These are phyloP conservation scores for Dactylonectria macrodidyma DNA, from an alignment of 2,329 filamentous ascomycete genomes.

Conservation along the genomic window DNA sequence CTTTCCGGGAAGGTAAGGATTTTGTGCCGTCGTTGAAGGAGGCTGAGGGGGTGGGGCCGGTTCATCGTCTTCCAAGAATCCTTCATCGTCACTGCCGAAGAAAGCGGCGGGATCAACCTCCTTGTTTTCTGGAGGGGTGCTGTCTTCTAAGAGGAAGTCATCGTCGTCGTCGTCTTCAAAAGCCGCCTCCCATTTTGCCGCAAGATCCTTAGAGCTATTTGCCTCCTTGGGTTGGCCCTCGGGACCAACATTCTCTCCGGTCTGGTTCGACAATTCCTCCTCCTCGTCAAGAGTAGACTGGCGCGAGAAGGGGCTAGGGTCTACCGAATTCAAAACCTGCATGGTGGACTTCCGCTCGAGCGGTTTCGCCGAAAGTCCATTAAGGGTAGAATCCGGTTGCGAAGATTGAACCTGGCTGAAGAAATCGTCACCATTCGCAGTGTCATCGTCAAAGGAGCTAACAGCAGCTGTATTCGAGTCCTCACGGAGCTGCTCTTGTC, in stretches of 20 bases:
- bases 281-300: conserved; percentile 52
- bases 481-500: conserved; percentile 15
- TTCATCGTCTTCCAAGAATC: conserved; percentile 81
- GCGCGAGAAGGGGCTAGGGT: conserved; percentile 51
- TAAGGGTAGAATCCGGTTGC: conserved; percentile 42
- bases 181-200: conserved; percentile 87
- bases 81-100: conserved; percentile 88
- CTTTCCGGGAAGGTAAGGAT: conserved; percentile 48
- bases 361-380: conserved; percentile 35
- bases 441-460: conserved; percentile 61
- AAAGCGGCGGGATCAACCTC: conserved; percentile 75
- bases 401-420: conserved; percentile 67
- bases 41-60: conserved; percentile 44
- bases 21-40: conserved; percentile 34
- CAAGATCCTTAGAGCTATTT: conserved; percentile 70
- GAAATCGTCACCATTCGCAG: conserved; percentile 73
- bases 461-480: conserved; percentile 41
- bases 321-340: conserved; percentile 72
- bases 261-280: conserved; percentile 31
- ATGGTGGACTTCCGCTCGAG: conserved; percentile 80
- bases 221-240: conserved; percentile 38
- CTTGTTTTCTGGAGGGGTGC: conserved; percentile 53
- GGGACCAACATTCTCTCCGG: conserved; percentile 39
- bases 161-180: conserved; percentile 83
- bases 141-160: conserved; percentile 73